phyloP scores from a whole-genome alignment of 2,329 filamentous ascomycete species.

The Talaromyces sp. region DNA sequence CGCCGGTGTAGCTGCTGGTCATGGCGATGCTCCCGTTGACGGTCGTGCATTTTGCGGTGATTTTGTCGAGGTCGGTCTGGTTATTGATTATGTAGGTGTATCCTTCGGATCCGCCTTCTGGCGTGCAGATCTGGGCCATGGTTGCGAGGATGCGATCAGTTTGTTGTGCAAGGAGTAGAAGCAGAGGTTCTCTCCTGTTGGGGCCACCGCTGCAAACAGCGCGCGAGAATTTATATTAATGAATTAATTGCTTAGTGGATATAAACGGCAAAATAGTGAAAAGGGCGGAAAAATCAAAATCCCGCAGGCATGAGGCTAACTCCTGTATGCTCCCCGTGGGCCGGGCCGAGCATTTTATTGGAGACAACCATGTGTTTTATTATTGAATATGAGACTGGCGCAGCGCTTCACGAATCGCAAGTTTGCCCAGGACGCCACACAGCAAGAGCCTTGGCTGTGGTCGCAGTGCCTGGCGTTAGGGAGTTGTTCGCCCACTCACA shows the following conservation, averaged over 20 bases:
- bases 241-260: background rate
- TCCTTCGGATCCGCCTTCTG: background rate
- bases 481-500: background rate
- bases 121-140: background rate
- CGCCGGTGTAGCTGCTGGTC: background rate
- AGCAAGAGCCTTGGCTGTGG: background rate
- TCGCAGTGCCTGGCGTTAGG: background rate
- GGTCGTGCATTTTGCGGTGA: background rate
- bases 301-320: background rate
- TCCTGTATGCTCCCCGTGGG: background rate
- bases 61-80: background rate
- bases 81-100: background rate
- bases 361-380: background rate
- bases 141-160: background rate
- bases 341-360: background rate
- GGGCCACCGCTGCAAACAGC: background rate
- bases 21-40: background rate
- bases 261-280: background rate
- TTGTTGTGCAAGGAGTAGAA: background rate
- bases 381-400: background rate
- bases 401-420: background rate
- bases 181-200: background rate
- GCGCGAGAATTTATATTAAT: background rate
- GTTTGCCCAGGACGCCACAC: background rate
- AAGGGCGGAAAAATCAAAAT: background rate